phyloP scores from a whole-genome alignment of 2,329 filamentous ascomycete genomes.

The Penicillium occitanis region DNA sequence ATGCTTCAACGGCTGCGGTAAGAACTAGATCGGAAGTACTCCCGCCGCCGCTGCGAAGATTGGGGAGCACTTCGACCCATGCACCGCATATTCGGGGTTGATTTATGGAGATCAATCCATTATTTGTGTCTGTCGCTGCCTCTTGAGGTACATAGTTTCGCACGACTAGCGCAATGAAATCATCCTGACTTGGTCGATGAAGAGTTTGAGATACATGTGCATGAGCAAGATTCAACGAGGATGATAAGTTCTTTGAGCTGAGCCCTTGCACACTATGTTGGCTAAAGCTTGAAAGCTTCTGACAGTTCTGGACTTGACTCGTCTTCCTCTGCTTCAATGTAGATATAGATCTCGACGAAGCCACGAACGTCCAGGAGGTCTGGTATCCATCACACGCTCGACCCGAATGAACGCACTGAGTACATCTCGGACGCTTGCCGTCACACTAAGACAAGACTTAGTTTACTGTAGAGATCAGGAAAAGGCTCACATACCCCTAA shows the following conservation, averaged over 20 bases:
- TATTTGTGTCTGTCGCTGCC: not conserved
- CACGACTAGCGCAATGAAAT: not conserved
- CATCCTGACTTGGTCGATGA: not conserved
- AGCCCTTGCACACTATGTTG: not conserved
- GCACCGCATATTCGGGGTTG: slow-evolving; percentile 39
- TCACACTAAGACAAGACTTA: slow-evolving; percentile 24
- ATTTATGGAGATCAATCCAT: not conserved
- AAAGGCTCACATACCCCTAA: slow-evolving; percentile 23
- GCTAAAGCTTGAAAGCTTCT: not conserved
- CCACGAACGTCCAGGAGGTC: slow-evolving; percentile 26
- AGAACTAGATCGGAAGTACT: slow-evolving; percentile 21
- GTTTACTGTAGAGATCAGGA: not conserved
- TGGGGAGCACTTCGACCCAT: slow-evolving; percentile 43
- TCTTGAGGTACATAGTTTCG: slow-evolving; percentile 3
- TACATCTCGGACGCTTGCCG: slow-evolving; percentile 30
- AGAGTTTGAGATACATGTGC: not conserved
- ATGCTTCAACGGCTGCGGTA: not conserved
- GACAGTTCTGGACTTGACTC: not conserved
- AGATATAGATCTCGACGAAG: slow-evolving; percentile 17
- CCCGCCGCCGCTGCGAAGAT: slow-evolving; percentile 27
- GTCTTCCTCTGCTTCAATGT: not conserved
- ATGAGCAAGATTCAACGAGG: not conserved
- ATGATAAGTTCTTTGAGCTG: not conserved
- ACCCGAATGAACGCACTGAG: slow-evolving; percentile 28
- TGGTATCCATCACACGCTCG: slow-evolving; percentile 29